Conservation (phyloP, 2,329 filamentous ascomycete genomes). For the Alternaria ethzedia region DNA sequence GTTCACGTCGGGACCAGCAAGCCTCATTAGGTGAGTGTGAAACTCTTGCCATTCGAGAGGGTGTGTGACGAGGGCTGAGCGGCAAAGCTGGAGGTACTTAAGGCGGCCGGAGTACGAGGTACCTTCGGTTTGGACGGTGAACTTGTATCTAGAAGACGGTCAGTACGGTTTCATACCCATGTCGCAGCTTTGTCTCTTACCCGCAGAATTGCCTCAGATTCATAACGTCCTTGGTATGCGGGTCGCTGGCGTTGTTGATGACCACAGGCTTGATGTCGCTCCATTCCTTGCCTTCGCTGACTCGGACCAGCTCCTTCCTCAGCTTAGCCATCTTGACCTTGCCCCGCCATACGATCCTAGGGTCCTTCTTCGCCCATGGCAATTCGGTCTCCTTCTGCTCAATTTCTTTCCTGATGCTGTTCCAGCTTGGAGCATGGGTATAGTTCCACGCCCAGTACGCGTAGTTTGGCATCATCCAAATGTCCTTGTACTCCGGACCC, state of each 20-base stretch:
- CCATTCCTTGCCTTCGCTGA: constrained; percentile 39
- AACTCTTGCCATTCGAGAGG: constrained; percentile 45
- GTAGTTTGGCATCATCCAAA: constrained; percentile 47
- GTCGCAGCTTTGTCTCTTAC: constrained; percentile 13
- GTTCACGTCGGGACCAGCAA: constrained; percentile 40
- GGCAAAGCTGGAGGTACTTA: constrained; percentile 61
- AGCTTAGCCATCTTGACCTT: constrained; percentile 43
- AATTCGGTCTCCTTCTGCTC: constrained; percentile 26
- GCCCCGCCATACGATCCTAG: constrained; percentile 41
- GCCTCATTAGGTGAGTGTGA: constrained; percentile 41
- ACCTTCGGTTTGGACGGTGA: constrained; percentile 61
- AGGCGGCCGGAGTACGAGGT: constrained; percentile 61
- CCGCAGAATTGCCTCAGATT: constrained; percentile 43
- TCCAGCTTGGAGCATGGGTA: constrained; percentile 44
- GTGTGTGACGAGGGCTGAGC: constrained; percentile 41
- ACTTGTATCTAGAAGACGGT: constrained; percentile 54
- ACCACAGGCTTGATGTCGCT: constrained; percentile 44
- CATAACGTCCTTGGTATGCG: constrained; percentile 43
- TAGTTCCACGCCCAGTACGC: constrained; percentile 47
- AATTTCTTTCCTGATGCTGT: constrained; percentile 41
- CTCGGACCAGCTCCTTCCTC: constrained; percentile 34
- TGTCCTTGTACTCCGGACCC: constrained; percentile 32
- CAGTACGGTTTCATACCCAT: background rate
- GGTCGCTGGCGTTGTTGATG: constrained; percentile 40
- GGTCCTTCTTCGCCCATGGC: constrained; percentile 39